Base-by-base conservation (phyloP, 441 rosid genomes). In the Hura crepitans region DNA sequence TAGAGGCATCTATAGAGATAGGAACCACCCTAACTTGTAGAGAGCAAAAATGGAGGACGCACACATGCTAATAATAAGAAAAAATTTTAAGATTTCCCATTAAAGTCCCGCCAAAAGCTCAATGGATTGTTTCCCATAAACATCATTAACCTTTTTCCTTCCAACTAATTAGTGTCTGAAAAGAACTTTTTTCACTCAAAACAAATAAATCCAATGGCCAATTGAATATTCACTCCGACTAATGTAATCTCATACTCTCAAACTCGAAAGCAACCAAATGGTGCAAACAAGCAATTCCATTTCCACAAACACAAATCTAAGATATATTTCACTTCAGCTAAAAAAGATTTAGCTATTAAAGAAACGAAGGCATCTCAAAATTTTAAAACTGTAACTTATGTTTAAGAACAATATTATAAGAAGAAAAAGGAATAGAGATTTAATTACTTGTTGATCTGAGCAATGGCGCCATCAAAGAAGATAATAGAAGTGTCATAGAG, bases 391-490 rank as follows among this genome's bases (percentile, higher is more conserved):
- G 46, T 5, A 50, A 20, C 5, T 3, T 3, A 42, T 27, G 47
- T 59, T 33, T 12, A n/a, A 47, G 20, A 31, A 70, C 5, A n/a
- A 17, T 17, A 27, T 30, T 15, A 15, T 22, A 49, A 66, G 30
- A 51, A 39, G 53, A 15, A 22, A 25, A 69, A 46, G 49, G 51
- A 35, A 35, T 56, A 71, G 69, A 68, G 66, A 61, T 65, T 43
- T 57, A 0, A 23, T 17, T 89, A 93, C 98, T 89, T 93, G 86
- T 91, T 93, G 90, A 96, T 96, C 90, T 96, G 99, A 72, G 99
- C 99, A 81, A 96, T 83, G 82, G 98, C 97, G 37, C 98, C 99
- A 69, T 96, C 98, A 81, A 96, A 96, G 94, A 96, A 96, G 89
- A 96, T 96, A 61, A 89, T 76, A 18, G 98, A 88, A 64, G 98